These are phyloP conservation scores for Musa beccarii DNA, from an alignment of 176 grass and related monocot species.

Conservation along the genomic window DNA sequence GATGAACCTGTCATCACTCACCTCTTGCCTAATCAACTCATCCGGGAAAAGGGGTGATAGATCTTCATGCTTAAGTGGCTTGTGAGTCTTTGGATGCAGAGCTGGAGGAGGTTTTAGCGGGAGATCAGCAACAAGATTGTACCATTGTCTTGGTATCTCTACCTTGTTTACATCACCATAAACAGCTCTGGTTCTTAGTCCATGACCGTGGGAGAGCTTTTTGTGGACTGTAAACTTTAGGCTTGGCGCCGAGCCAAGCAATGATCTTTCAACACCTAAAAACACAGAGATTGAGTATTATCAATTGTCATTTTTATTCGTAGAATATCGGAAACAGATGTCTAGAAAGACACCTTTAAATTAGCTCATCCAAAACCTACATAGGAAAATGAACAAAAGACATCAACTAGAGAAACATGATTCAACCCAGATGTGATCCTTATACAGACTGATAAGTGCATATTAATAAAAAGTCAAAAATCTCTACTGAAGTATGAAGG, in stretches of 20 bases:
- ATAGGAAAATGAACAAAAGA: background rate
- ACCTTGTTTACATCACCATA: constrained; percentile 20
- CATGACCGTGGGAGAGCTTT: constrained; percentile 1
- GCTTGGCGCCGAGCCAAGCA: constrained; percentile 17
- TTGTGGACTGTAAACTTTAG: background rate
- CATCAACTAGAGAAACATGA: background rate
- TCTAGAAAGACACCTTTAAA: background rate
- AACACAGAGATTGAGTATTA: background rate
- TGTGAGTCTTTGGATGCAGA: constrained; percentile 73
- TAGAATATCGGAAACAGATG: background rate
- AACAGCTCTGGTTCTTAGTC: constrained; percentile 23
- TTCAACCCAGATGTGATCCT: background rate
- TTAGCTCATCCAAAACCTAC: background rate
- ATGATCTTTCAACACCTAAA: constrained; percentile 4
- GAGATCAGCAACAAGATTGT: constrained; percentile 84
- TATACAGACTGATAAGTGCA: background rate
- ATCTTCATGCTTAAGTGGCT: constrained; percentile 53
- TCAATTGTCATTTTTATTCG: background rate
- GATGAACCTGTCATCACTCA: constrained; percentile 59
- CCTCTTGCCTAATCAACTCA: constrained; percentile 82
- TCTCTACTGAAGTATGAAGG: background rate
- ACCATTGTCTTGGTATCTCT: constrained; percentile 90
- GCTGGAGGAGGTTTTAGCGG: constrained; percentile 72
- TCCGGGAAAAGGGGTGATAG: constrained; percentile 80
- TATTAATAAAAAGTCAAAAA: background rate